Evolutionary conservation across 768 basidiomycete species (phyloP).

Genomic region (Tulasnella calospora): DNA sequence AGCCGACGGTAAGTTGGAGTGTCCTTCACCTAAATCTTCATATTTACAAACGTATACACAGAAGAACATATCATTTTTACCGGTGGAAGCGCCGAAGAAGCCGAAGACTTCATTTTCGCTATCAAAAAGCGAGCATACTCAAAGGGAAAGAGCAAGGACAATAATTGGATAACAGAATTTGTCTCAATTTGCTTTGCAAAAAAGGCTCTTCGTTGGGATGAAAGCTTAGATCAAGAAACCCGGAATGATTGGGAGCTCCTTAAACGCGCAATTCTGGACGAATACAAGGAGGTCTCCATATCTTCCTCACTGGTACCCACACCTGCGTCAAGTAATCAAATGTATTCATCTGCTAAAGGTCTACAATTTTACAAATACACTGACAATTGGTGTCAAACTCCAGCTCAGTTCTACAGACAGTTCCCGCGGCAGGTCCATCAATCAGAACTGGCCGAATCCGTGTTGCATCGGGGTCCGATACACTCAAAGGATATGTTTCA

Average conservation of each 20-base stretch:
- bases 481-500: background rate
- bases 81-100: background rate
- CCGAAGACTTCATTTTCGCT: background rate
- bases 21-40: background rate
- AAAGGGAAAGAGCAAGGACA: background rate
- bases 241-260: conserved; percentile 13
- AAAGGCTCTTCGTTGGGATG: conserved; percentile 4
- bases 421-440: background rate
- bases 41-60: background rate
- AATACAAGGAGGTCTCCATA: background rate
- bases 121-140: conserved; percentile 1
- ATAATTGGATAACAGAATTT: background rate
- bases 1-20: background rate
- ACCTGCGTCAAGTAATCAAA: background rate
- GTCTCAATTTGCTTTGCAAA: background rate
- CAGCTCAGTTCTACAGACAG: background rate
- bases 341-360: background rate
- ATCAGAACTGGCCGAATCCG: background rate
- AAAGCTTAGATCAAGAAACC: background rate
- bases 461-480: background rate
- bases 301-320: background rate
- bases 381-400: background rate
- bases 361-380: background rate
- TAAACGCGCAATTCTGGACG: background rate
- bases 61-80: background rate